Evolutionary conservation across 176 grass and related monocot species (phyloP), one percentile per base, ranked within the genome.

Genomic region (Thalia dealbata): DNA sequence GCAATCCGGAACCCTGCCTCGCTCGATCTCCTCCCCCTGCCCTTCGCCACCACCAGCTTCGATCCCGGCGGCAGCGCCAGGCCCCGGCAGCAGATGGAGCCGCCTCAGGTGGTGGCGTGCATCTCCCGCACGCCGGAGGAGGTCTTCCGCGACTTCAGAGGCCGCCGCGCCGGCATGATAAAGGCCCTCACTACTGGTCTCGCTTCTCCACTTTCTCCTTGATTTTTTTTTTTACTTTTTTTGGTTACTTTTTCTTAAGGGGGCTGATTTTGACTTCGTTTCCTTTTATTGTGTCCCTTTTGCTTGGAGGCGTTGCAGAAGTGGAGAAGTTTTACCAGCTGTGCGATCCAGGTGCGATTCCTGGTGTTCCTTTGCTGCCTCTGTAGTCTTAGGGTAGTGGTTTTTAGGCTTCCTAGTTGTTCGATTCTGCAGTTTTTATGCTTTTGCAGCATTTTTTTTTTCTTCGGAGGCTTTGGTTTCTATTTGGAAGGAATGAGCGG

Each of bases 251-350:
- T n/a, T n/a, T n/a, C n/a, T n/a, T n/a, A n/a, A n/a, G 12, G 23
- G 10, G 58, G n/a, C 22, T 58, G 18, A 14, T 63, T 26, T 24
- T 63, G 9, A 63, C 61, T 28, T 28, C 7, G 61, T 13, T 7
- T 26, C n/a, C n/a, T n/a, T n/a, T n/a, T n/a, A n/a, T n/a, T 63
- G 28, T 27, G 10, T 63, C 11, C 11, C 44, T 32, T 73, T 27
- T 5, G 3, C 32, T 38, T 64, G 10, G 21, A 51, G 32, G 7
- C 52, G 55, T 80, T 80, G 82, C 77, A 84, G 61, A 84, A 51
- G 82, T 84, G 4, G 82, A 84, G 14, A 84, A 69, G 72, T 84
- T 84, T 71, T 84, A 76, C 12, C 61, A 73, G 28, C 76, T 64
- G 11, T 84, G 82, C 18, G 82, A 80, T 80, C 82, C 82, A n/a